Base-by-base conservation (phyloP, 2,329 filamentous ascomycete species). In the Sporothrix brunneoviolacea region DNA sequence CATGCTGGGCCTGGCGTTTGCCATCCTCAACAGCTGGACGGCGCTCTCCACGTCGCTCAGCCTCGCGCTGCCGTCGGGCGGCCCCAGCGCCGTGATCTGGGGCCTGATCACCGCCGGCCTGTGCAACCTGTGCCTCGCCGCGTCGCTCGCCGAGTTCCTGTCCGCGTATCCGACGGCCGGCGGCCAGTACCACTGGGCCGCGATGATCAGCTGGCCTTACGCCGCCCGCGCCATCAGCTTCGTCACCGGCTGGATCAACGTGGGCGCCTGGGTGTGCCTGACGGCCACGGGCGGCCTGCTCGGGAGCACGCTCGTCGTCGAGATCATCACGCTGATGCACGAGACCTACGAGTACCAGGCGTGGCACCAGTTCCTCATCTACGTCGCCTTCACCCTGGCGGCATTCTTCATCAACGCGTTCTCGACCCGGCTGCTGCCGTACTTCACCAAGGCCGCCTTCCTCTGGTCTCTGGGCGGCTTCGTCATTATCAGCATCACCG, bases 351-450 rank as follows among this genome's bases (percentile, higher is more conserved):
- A 72, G 19, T 53, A 76, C 2, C 65, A 83, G 60, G 60, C 77
- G 4, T 88, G 84, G 82, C 84, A 89, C 58, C 81, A 86, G 56
- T 88, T 88, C 64, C 68, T 88, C 24, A 82, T 88, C 42, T 88
- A 88, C 64, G 73, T 85, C 39, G 82, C 65, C 7, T 83, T 82
- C 61, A 83, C 79, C 6, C 52, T 81, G 19, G 65, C 77, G 15
- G 80, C 80, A 3, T 79, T 87, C 52, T 50, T 77, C 42, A 68
- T 87, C 64, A 88, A 88, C 55, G 77, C 80, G 2, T 84, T 87
- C 56, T 69, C 76, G 61, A 84, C 80, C 58, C 68, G 70, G 3
- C 59, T 82, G 4, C 70, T 89, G 4, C 84, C 84, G 0, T 71
- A 75, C 12, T 70, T 88, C 57, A 88, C 83, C 61, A 82, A 85